Evolutionary conservation across 495 filamentous ascomycete species (phyloP).

Genomic region (Penicillium cataractarum): DNA sequence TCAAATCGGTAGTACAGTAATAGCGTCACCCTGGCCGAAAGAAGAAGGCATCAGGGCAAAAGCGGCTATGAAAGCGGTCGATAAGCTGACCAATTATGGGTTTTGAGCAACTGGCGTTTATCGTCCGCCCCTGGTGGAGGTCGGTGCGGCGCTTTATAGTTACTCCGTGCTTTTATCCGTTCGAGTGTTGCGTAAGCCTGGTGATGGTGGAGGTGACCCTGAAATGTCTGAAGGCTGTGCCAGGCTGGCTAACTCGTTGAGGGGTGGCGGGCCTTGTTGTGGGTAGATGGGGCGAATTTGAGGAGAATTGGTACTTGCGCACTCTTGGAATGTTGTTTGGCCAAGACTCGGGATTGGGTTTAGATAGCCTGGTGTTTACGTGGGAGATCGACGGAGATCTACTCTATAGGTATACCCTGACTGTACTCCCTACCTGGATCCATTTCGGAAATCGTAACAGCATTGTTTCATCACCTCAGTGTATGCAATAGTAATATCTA

Average conservation of each 20-base stretch:
- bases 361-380: neutral
- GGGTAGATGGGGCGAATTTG: too few relatives aligned
- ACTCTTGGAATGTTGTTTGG: neutral
- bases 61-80: too few relatives aligned
- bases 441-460: neutral
- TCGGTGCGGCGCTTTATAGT: neutral
- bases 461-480: neutral
- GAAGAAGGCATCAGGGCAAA: too few relatives aligned
- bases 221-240: neutral
- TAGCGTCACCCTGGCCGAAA: too few relatives aligned
- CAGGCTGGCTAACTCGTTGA: neutral
- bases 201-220: neutral
- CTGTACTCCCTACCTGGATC: neutral
- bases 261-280: too few relatives aligned
- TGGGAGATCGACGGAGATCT: neutral
- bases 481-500: constrained; percentile 3
- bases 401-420: neutral
- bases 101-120: too few relatives aligned
- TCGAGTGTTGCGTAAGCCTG: neutral
- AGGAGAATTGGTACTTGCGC: neutral
- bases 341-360: neutral
- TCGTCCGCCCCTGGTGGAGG: too few relatives aligned
- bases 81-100: too few relatives aligned
- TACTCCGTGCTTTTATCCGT: neutral
- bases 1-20: too few relatives aligned